Conservation (phyloP, 306 rosid genomes). For the Acacia crassicarpa region DNA sequence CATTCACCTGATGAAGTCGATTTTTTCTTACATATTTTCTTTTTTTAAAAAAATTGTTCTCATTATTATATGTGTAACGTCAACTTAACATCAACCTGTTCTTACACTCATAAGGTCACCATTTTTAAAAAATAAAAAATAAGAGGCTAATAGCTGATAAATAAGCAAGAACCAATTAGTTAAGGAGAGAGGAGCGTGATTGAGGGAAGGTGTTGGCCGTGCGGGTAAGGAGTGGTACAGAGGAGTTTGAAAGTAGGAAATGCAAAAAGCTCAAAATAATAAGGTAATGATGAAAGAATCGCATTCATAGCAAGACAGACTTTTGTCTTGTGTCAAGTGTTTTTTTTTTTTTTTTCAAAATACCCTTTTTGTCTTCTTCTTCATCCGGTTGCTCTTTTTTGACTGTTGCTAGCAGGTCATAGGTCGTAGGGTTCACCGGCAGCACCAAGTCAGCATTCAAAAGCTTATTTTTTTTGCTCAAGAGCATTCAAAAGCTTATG, state of each 20-base stretch:
- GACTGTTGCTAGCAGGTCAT: constrained; percentile 50
- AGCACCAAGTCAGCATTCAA: constrained; percentile 32
- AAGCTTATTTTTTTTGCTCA: no score
- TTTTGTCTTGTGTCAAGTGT: constrained; percentile 27
- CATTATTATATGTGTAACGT: background rate
- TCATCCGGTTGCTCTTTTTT: background rate
- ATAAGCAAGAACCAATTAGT: background rate
- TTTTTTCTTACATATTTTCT: background rate
- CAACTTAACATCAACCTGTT: background rate
- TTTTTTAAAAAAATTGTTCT: background rate
- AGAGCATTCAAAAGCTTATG: constrained; percentile 17
- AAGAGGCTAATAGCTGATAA: background rate
- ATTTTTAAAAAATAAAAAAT: background rate
- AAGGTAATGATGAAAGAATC: constrained; percentile 73
- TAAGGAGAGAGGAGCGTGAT: background rate
- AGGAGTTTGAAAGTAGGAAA: constrained; percentile 42
- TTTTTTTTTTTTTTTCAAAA: background rate
- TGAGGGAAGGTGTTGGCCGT: constrained; percentile 37
- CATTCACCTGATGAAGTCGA: background rate
- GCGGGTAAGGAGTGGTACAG: constrained; percentile 41
- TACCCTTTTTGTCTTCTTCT: constrained; percentile 40
- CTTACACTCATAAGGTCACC: background rate
- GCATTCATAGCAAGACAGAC: constrained; percentile 37
- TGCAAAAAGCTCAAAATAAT: constrained; percentile 73
- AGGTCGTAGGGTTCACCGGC: constrained; percentile 48